Conservation (phyloP, 106 monocot species). For the Acorus gramineus region DNA sequence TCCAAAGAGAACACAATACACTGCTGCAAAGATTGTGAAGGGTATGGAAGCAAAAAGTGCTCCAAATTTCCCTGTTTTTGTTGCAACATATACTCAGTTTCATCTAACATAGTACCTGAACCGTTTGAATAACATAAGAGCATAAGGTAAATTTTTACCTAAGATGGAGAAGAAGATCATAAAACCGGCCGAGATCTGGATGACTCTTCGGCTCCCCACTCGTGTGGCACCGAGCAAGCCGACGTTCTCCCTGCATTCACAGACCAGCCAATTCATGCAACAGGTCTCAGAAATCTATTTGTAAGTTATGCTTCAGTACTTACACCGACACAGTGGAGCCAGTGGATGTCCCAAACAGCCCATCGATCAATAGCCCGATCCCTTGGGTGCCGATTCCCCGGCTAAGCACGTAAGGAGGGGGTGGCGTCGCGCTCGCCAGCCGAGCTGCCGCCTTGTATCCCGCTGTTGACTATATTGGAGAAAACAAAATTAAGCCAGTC, state of each 20-base stretch:
- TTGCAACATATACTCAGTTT: background rate
- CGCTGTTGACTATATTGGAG: conserved; percentile 20
- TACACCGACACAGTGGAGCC: conserved; percentile 33
- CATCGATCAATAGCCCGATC: conserved; percentile 23
- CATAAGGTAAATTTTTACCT: conserved; percentile 25
- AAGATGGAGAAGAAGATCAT: conserved; percentile 98
- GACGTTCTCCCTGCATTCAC: conserved; percentile 64
- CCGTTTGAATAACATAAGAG: background rate
- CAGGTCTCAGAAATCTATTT: no score
- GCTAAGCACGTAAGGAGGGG: conserved; percentile 35
- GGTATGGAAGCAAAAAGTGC: conserved; percentile 97
- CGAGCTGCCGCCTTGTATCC: conserved; percentile 27
- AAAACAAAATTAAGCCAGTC: no score
- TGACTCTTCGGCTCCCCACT: conserved; percentile 79
- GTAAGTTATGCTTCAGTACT: background rate
- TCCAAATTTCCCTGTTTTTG: conserved; percentile 74
- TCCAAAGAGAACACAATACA: conserved; percentile 84
- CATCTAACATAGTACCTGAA: background rate
- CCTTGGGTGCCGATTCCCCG: conserved; percentile 33
- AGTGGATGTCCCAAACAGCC: conserved; percentile 26
- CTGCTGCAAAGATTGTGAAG: conserved; percentile 83
- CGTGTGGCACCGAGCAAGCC: conserved; percentile 84
- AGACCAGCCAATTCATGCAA: no score
- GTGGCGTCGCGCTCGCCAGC: conserved; percentile 31
- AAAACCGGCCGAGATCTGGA: conserved; percentile 93